Evolutionary conservation across 352 stramenopile species (phyloP), one percentile per base, ranked within the genome.

Genomic region (Peronospora tabacina): DNA sequence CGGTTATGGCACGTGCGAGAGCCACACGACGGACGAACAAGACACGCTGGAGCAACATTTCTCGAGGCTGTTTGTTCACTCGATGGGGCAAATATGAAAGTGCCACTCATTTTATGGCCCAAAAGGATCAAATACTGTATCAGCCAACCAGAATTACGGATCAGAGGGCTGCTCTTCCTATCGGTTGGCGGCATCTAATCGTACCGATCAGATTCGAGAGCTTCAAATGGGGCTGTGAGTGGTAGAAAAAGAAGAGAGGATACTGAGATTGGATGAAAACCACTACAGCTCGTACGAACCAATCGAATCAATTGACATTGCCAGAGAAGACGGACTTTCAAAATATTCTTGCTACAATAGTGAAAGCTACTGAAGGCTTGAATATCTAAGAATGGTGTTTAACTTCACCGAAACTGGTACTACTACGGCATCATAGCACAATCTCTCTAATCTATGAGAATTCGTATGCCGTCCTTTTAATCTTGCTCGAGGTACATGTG

Each of bases 41-140:
- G 24, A 62, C 37, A 22, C 60, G 55, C 44, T 43, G 50, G 28
- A 65, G 55, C 36, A 64, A 8, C 55, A 61, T 61, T 7, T 2
- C 12, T n/a, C n/a, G n/a, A n/a, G n/a, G n/a, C n/a, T n/a, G 28
- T 19, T 35, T 42, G 38, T 50, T 50, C 11, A 22, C 17, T 38
- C 15, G 9, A 48, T 40, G 22, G 26, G 30, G 42, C 41, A 49
- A 54, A 55, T 63, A 36, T 26, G 38, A 20, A 35, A 63, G 49
- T 63, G 54, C 16, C 12, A 16, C 30, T 36, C 11, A n/a, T n/a
- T n/a, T n/a, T n/a, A 19, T 38, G 8, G 33, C 5, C 22, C 4
- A 26, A 2, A 5, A 26, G 22, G 5, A 7, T 26, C 4, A 6
- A 26, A 26, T 26, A n/a, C n/a, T n/a, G n/a, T n/a, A 26, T 26